Conservation (phyloP, 176 grass and related monocot genomes). For the Ensete glaucum region DNA sequence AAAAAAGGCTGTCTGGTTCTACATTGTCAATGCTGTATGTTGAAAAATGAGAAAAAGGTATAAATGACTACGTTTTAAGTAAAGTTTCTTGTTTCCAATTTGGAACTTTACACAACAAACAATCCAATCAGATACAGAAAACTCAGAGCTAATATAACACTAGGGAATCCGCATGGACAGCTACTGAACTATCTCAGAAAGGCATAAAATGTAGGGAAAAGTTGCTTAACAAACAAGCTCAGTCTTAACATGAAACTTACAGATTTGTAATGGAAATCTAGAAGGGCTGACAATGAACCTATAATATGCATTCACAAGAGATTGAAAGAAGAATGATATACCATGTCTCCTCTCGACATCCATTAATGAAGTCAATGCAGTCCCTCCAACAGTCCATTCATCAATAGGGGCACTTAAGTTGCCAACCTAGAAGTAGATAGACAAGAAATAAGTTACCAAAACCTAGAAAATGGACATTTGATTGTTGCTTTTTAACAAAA, state of each 20-base stretch:
- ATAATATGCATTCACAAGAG: not conserved
- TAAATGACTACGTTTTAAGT: no score
- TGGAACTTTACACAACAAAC: not conserved
- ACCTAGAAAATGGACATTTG: not conserved
- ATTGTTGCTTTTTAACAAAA: not conserved
- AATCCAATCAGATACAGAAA: not conserved
- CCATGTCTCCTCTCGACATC: constrained; percentile 97
- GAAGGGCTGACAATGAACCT: no score
- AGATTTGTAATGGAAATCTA: not conserved
- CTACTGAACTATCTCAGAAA: no score
- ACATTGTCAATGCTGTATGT: no score
- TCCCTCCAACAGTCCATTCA: constrained; percentile 97
- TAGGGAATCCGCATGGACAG: no score
- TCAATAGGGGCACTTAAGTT: constrained; percentile 80
- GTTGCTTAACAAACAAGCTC: not conserved
- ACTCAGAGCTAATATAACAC: not conserved
- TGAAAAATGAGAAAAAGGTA: no score
- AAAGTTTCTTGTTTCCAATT: not conserved
- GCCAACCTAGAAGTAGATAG: constrained; percentile 45
- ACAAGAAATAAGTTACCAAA: constrained; percentile 4
- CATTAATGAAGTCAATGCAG: constrained; percentile 89
- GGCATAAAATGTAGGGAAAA: not conserved
- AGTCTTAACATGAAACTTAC: not conserved
- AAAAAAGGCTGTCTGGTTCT: no score
- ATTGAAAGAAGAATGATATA: constrained; percentile 21